Base-by-base conservation (phyloP, 202 grass and related monocot genomes). In the Panicum hallii region DNA sequence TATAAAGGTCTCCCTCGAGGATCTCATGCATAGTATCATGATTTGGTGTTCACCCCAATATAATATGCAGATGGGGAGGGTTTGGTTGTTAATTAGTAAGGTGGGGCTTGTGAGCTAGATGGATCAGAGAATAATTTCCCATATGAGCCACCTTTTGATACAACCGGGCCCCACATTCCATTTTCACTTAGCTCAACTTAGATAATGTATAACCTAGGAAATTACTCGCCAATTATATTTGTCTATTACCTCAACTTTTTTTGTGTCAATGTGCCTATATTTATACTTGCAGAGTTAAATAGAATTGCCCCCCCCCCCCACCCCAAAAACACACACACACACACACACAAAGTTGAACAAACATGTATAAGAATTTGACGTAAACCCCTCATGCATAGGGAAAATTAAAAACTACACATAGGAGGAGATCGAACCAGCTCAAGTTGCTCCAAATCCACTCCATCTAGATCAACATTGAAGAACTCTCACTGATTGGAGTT, bases 1-100 rank as follows among this genome's bases (percentile, higher is more conserved):
- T 26, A 45, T 13, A 46, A 30, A 70, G 5, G 32, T 32, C 11
- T 46, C 40, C 32, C 55, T 72, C 23, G 64, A 78, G 79, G 64
- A 55, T 77, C 55, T 78, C 80, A 83, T 67, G 72, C 69, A 84
- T 62, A 79, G 79, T 56, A 22, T 50, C 65, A 71, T 89, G 65
- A 70, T 74, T 41, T 76, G 44, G 43, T 83, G 22, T 50, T 60
- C 22, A 30, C 47, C 3, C 7, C 41, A 60, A 82, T 86, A 78
- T 72, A 66, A 49, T 86, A 89, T 38, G 20, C 19, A 65, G 48
- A 82, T 65, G 73, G 30, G 63, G 52, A 42, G 34, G 14, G 77
- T 85, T 81, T 53, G 71, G 45, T 38, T 88, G 67, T 88, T 83
- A 79, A 79, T 46, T 36, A 65, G 52, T 56, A 73, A 34, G 17